These are phyloP conservation scores for Phialophora verrucosa DNA, from an alignment of 2,329 filamentous ascomycete species.

Conservation along the genomic window DNA sequence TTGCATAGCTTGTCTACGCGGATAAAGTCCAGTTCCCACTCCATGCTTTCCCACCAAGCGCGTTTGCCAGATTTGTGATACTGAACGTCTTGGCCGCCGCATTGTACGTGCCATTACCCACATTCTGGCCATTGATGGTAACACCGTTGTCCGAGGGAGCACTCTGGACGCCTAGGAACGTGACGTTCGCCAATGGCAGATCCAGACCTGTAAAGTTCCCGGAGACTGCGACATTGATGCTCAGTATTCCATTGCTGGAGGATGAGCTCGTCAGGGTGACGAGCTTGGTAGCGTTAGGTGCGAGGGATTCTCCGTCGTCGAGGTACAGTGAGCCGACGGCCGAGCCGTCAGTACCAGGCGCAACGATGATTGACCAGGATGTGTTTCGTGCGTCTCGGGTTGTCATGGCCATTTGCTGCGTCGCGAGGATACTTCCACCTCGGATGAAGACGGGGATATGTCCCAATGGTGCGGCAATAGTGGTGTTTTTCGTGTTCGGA, in stretches of 20 bases:
- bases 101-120: conserved; percentile 56
- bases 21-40: conserved; percentile 61
- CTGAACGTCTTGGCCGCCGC: conserved; percentile 55
- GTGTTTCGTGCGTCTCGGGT: conserved; percentile 67
- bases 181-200: conserved; percentile 63
- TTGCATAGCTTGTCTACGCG: background rate
- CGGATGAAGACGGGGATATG: conserved; percentile 76
- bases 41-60: conserved; percentile 65
- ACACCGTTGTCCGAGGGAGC: conserved; percentile 51
- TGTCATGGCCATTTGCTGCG: conserved; percentile 71
- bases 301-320: conserved; percentile 74
- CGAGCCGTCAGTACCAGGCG: conserved; percentile 60
- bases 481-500: conserved; percentile 59
- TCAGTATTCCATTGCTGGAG: conserved; percentile 42
- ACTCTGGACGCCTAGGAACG: conserved; percentile 63
- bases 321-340: conserved; percentile 71
- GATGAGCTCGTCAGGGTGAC: conserved; percentile 50
- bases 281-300: conserved; percentile 60
- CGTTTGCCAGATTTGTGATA: conserved; percentile 56
- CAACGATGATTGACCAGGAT: conserved; percentile 70
- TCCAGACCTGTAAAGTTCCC: conserved; percentile 65
- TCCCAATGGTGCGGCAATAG: conserved; percentile 65
- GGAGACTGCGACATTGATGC: conserved; percentile 54
- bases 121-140: conserved; percentile 56
- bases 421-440: conserved; percentile 70